Conservation (phyloP, 345 rosid genomes). For the Anacardium occidentale region DNA sequence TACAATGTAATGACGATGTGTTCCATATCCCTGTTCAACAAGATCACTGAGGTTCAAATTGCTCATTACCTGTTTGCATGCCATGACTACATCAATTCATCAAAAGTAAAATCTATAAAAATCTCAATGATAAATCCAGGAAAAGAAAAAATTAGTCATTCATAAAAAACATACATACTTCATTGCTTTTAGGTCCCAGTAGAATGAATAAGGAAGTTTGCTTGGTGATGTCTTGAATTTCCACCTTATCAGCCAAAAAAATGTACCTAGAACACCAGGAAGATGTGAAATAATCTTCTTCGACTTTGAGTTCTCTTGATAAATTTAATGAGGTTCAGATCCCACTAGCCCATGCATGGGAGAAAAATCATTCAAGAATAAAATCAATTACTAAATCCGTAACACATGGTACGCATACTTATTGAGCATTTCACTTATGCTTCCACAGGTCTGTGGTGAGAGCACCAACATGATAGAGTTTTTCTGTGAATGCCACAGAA, state of each 20-base stretch:
- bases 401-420: constrained; percentile 47
- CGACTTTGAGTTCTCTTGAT: neutral
- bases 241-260: constrained; percentile 85
- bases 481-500: constrained; percentile 48
- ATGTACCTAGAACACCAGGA: constrained; percentile 51
- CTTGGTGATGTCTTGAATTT: constrained; percentile 75
- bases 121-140: constrained; percentile 12
- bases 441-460: constrained; percentile 60
- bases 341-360: neutral
- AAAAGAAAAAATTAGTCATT: constrained; percentile 14
- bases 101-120: constrained; percentile 13
- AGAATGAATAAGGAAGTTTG: constrained; percentile 69
- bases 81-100: constrained; percentile 22
- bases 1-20: constrained; percentile 76
- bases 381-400: neutral
- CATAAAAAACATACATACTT: constrained; percentile 43
- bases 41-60: constrained; percentile 69
- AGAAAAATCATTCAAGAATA: neutral
- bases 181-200: constrained; percentile 65
- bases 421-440: constrained; percentile 59
- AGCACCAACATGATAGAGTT: constrained; percentile 65
- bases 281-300: neutral
- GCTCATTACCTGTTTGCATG: constrained; percentile 52
- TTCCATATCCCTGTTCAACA: constrained; percentile 76
- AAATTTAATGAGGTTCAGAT: too few species aligned